Base-by-base conservation (phyloP, 106 monocot genomes). In the Phalaenopsis aphrodite region DNA sequence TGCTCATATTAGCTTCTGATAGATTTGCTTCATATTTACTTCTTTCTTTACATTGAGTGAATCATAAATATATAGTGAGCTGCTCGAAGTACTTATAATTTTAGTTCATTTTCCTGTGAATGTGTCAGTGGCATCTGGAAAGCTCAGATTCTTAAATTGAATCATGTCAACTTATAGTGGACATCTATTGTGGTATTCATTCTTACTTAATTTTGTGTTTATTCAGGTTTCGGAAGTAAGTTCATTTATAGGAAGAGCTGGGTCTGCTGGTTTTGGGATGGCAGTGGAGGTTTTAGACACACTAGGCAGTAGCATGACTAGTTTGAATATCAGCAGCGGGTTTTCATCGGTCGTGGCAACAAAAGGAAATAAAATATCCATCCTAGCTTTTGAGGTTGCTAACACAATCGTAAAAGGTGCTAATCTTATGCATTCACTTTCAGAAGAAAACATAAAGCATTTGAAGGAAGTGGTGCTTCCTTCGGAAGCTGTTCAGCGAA, bases 321-420 rank as follows among this genome's bases (percentile, higher is more conserved):
- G 66, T 76, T 84, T 88, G 83, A 84, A 85, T 46, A 24, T 84
- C 21, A 58, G 45, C 17, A 80, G 83, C 65, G 83, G 85, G 4
- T 88, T 91, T 86, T 76, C 68, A n/a, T 86, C 87, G 75, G 87
- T 84, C 16, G 77, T 73, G 73, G 78, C 56, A 36, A 78, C 75
- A n/a, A 88, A 90, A 76, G 91, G 91, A 72, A 86, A 81, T 65
- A 89, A 89, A 82, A 84, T 93, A 80, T 77, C 79, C 17, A 86
- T 91, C 71, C 77, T 93, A 78, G 85, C 89, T 49, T 93, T 93
- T 79, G 93, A 93, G 84, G 93, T 93, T 66, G 90, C 93, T 37
- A 93, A 93, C 49, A 93, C 90, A 12, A 85, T 93, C 55, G 85
- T 88, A 18, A 91, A 89, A 76, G 93, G 89, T 61, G 76, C 89